Evolutionary conservation across 78 protist genomes (phyloP).

Genomic region (Chrysochromulina tobinii): DNA sequence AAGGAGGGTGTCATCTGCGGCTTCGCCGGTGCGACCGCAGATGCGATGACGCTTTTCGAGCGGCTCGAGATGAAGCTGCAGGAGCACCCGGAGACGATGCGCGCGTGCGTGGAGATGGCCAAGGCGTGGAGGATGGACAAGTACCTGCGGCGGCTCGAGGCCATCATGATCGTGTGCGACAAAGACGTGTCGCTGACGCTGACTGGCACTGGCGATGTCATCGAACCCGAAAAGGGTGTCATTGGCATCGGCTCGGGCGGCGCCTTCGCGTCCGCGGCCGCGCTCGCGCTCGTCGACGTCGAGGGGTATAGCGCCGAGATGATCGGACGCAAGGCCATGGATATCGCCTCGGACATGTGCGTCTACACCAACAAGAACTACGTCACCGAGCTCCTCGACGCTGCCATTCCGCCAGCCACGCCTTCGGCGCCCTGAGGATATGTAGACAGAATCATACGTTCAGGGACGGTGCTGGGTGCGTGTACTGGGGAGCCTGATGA

Average conservation of each 20-base stretch:
- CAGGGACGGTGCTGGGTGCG: too few relatives aligned
- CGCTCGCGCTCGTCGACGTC: slow-evolving; percentile 74
- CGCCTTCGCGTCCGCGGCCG: slow-evolving; percentile 77
- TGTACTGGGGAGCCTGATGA: too few relatives aligned
- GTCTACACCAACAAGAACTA: slow-evolving; percentile 4
- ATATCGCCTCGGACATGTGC: slow-evolving; percentile 77
- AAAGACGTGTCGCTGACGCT: slow-evolving; percentile 53
- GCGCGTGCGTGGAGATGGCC: slow-evolving; percentile 79
- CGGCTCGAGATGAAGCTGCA: slow-evolving; percentile 70
- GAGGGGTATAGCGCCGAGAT: slow-evolving; percentile 70
- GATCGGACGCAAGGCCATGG: slow-evolving; percentile 74
- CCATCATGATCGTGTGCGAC: slow-evolving; percentile 73
- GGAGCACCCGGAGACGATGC: slow-evolving; percentile 68
- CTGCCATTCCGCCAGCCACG: too few relatives aligned
- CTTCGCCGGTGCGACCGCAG: slow-evolving; percentile 84
- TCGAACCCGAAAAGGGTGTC: slow-evolving; percentile 78
- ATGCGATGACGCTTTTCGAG: slow-evolving; percentile 79
- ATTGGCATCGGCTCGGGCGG: slow-evolving; percentile 81
- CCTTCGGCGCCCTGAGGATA: slow-evolving; percentile 62
- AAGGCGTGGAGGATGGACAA: slow-evolving; percentile 86
- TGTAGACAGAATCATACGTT: too few relatives aligned
- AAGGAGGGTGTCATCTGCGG: slow-evolving; percentile 71
- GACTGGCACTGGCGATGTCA: slow-evolving; percentile 80
- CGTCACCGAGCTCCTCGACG: too few relatives aligned
- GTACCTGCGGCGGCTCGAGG: slow-evolving; percentile 71